Conservation (phyloP, 805 yeast genomes). For the Barnettozyma sucrosica region DNA sequence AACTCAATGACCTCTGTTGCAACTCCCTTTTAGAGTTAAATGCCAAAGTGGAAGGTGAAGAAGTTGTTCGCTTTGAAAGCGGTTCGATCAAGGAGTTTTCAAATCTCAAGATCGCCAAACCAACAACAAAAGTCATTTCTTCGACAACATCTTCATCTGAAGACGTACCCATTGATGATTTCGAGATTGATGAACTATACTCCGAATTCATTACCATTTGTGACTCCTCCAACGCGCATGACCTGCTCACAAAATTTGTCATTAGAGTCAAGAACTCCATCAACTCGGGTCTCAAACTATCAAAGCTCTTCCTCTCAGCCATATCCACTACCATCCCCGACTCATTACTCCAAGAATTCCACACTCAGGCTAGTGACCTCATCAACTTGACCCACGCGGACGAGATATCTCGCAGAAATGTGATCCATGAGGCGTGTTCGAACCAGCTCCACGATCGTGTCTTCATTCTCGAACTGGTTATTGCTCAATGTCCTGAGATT, state of each 20-base stretch:
- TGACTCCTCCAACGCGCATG: conserved; percentile 30
- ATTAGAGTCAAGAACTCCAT: conserved; percentile 35
- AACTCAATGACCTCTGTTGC: conserved; percentile 70
- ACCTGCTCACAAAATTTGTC: conserved; percentile 40
- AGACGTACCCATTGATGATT: conserved; percentile 27
- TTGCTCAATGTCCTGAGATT: conserved; percentile 18
- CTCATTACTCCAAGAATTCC: conserved; percentile 43
- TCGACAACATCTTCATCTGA: not conserved
- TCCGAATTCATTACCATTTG: conserved; percentile 59
- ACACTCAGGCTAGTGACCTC: conserved; percentile 31
- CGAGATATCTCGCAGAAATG: conserved; percentile 67
- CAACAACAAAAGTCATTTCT: conserved; percentile 2
- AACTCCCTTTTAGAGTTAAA: conserved; percentile 69
- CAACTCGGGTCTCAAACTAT: conserved; percentile 41
- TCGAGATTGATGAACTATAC: conserved; percentile 63
- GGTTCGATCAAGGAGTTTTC: conserved; percentile 21
- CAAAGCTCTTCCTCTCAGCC: conserved; percentile 68
- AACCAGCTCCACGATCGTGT: conserved; percentile 18
- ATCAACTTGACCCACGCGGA: conserved; percentile 63
- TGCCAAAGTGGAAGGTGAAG: conserved; percentile 53
- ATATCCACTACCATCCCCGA: conserved; percentile 58
- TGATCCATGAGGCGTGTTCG: conserved; percentile 61
- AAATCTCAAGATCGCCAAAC: conserved; percentile 14
- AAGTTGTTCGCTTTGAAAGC: conserved; percentile 25
- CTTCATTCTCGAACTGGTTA: conserved; percentile 21